Percentiles rank a stretch among this genome's conserved stretches.
Evolutionary conservation across 306 rosid species (phyloP).

Genomic region (Gleditsia sinensis): DNA sequence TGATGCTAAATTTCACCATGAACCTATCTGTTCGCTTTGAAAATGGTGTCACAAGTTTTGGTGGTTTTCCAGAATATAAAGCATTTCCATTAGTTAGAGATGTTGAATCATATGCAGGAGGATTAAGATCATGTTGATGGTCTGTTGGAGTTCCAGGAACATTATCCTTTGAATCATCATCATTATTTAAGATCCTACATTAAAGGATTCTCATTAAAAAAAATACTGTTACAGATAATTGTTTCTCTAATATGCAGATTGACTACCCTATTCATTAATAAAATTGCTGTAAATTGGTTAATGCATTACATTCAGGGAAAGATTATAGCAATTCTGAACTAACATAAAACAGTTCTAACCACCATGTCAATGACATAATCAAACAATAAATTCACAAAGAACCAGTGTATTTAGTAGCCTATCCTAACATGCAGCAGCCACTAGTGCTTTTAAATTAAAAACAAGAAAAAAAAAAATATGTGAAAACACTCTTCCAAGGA

Average conservation of each 20-base stretch:
- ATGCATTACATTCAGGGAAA: not conserved
- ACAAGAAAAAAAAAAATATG: not conserved
- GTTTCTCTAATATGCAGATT: not conserved
- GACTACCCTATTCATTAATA: not conserved
- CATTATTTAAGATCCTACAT: constrained; percentile 67
- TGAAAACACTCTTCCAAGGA: not conserved
- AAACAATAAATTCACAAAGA: constrained; percentile 8
- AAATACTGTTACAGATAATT: not conserved
- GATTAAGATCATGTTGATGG: constrained; percentile 35
- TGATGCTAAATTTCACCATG: constrained; percentile 62
- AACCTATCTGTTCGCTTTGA: constrained; percentile 71
- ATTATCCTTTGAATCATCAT: constrained; percentile 53
- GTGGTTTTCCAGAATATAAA: constrained; percentile 65
- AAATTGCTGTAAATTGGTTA: not conserved
- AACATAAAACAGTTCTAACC: constrained; percentile 14
- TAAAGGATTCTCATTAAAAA: constrained; percentile 24
- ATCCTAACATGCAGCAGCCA: constrained; percentile 16
- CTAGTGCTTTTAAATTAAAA: not conserved
- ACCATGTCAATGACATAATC: constrained; percentile 2
- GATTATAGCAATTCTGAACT: constrained; percentile 2
- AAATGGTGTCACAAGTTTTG: constrained; percentile 68
- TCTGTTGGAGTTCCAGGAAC: constrained; percentile 66
- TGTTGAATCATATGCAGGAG: constrained; percentile 55
- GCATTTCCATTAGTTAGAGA: constrained; percentile 56
- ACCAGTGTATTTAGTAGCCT: not conserved